Base-by-base conservation (phyloP, 2,329 filamentous ascomycete genomes). In the Botrytis pseudocinerea region DNA sequence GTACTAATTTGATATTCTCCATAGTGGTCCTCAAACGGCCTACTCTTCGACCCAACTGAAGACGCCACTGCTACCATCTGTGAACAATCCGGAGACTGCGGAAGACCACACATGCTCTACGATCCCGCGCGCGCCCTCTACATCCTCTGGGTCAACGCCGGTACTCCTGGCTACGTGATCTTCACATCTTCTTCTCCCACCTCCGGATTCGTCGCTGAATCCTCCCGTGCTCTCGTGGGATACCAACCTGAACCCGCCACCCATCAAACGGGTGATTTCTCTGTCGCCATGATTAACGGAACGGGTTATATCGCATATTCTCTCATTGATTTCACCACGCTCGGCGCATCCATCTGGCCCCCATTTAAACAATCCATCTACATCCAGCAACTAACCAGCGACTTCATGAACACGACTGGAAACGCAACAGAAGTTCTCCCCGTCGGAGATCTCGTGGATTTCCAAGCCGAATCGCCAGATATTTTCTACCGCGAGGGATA, bases 331-430 rank as follows among this genome's bases (percentile, higher is more conserved):
- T 78, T 77, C 51, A 74, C 72, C 10, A 77, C 76, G 0, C 22
- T 69, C 2, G 76, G 77, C 3, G 77, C 77, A 10, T 76, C 75
- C 3, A 78, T 78, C 6, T 77, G 75, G 76, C 77, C 77, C 38
- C 77, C 77, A 4, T 78, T 78, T 69, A 64, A 72, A 14, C 76
- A 79, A 70, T 73, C 61, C 32, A 72, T 78, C 20, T 78, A 78
- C 59, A 59, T 76, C 2, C 78, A 78, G 57, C 16, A 73, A 57
- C 74, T 79, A 10, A 76, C 75, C 2, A 69, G 74, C 2, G 73
- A 75, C 28, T 74, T 78, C 70, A 74, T 60, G 4, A 79, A 79
- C 68, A 76, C 76, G 2, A 78, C 76, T 22, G 77, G 77, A 64
- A 32, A 64, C 25, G 46, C 16, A 51, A 68, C 69, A 68, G 65